Conservation (phyloP, 2,329 filamentous ascomycete species). For the Botrytis fabae region DNA sequence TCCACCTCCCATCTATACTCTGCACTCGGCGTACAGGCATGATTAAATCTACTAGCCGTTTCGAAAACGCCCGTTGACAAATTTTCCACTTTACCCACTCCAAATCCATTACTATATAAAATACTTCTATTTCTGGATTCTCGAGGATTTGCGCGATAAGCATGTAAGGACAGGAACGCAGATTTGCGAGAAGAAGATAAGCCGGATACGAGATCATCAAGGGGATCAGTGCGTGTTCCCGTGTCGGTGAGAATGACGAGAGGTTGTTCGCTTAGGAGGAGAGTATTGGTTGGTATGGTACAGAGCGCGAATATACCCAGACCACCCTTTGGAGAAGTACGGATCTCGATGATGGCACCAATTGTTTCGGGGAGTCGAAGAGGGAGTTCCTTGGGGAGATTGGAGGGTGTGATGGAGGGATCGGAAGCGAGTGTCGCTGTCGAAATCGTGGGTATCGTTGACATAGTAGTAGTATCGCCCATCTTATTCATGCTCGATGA, state of each 20-base stretch:
- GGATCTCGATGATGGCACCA: conserved; percentile 30
- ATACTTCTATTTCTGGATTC: conserved; percentile 30
- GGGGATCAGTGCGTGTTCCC: conserved; percentile 28
- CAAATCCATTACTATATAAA: conserved; percentile 35
- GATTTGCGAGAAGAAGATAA: conserved; percentile 26
- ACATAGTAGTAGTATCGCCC: neutral
- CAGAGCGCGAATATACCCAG: conserved; percentile 33
- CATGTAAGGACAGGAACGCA: conserved; percentile 27
- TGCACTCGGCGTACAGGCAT: conserved; percentile 33
- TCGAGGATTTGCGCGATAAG: conserved; percentile 24
- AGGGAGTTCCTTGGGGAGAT: conserved; percentile 16
- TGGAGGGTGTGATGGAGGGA: conserved; percentile 13
- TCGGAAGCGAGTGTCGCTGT: neutral
- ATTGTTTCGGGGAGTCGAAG: conserved; percentile 32
- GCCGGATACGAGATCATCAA: conserved; percentile 26
- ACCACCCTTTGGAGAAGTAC: conserved; percentile 27
- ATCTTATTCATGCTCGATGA: neutral
- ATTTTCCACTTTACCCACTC: conserved; percentile 24
- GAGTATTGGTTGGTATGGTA: conserved; percentile 28
- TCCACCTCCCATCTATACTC: conserved; percentile 31
- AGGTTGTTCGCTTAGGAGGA: conserved; percentile 33
- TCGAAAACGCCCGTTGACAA: conserved; percentile 33
- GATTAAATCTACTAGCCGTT: conserved; percentile 28
- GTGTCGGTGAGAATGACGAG: conserved; percentile 31
- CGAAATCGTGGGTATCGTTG: conserved; percentile 5